Evolutionary conservation across 257 asterid species (phyloP), one percentile per base, ranked within the genome.

Genomic region (Nicotiana otophora): DNA sequence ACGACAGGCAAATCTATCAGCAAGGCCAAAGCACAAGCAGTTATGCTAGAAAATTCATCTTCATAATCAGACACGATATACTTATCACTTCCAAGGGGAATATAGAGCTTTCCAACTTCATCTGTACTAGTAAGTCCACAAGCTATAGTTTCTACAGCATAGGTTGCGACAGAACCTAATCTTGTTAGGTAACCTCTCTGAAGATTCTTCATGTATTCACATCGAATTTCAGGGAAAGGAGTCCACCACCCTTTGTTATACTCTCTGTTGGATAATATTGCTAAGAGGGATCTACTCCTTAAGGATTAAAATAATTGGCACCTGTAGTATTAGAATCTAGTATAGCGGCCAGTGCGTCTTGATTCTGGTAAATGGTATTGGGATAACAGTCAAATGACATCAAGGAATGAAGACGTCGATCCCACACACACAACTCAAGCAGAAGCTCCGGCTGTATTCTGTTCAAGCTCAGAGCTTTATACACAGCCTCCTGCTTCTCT

Each of bases 11-110:
- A 83, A 77, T 95, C 96, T 85, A 88, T 91, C 84, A 91, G 34
- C 69, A 92, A 84, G 58, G 96, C 89, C 66, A 95, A 87, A 74
- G 97, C 94, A 89, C 98, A 95, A 69, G 98, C 97, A 81, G 92
- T 92, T 63, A 95, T 91, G 93, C 98, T 95, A 17, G 98, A 93
- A 76, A 89, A 88, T 84, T 95, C 98, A 83, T 92, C 96, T 86
- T 95, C 98, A 81, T 91, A 93, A 81, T 90, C 98, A 1, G 97
- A 88, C 36, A 95, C 92, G 39, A 95, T 89, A 78, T 88, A 90
- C 82, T 90, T 93, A 0, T 89, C 84, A 8, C 65, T 67, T 60
- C 95, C 94, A n/a, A 95, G 93, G 77, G 96, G 98, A 78, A 95
- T 89, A 84, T 93, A 96, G 81, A 95, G 86, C 82, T 89, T 89